These are phyloP conservation scores for Ceratocystiopsis brevicomis DNA, from an alignment of 2,329 filamentous ascomycete species.

Conservation along the genomic window DNA sequence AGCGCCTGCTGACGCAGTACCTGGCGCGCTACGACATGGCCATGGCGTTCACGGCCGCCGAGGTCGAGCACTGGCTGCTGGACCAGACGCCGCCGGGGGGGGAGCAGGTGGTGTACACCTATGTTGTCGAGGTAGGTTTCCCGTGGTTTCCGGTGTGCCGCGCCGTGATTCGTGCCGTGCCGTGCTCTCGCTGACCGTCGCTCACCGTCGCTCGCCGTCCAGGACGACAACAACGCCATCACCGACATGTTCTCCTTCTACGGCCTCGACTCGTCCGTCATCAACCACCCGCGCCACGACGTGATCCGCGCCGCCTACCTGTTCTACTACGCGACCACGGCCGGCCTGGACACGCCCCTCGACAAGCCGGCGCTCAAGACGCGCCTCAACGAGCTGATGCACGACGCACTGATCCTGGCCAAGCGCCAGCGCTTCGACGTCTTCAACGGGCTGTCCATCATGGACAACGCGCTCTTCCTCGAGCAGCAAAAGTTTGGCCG, in stretches of 20 bases:
- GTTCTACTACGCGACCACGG: slow-evolving; percentile 87
- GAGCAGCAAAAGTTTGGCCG: slow-evolving; percentile 87
- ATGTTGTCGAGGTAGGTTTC: slow-evolving; percentile 51
- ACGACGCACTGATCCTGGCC: slow-evolving; percentile 72
- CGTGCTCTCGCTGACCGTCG: too few species aligned
- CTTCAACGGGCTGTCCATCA: slow-evolving; percentile 83
- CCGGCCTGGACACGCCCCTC: slow-evolving; percentile 42
- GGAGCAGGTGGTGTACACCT: slow-evolving; percentile 83
- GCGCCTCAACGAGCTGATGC: slow-evolving; percentile 63
- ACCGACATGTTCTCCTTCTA: slow-evolving; percentile 98
- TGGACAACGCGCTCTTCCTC: slow-evolving; percentile 88
- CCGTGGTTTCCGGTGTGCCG: too few species aligned
- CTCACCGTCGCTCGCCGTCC: too few species aligned
- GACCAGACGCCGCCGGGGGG: slow-evolving; percentile 24
- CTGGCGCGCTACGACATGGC: slow-evolving; percentile 65
- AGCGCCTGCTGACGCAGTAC: slow-evolving; percentile 58
- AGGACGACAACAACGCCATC: slow-evolving; percentile 49
- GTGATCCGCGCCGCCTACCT: slow-evolving; percentile 81
- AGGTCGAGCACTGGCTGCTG: slow-evolving; percentile 76
- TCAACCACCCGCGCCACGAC: slow-evolving; percentile 59
- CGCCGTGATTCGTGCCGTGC: too few species aligned
- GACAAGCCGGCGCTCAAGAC: slow-evolving; percentile 45
- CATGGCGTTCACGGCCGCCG: slow-evolving; percentile 60
- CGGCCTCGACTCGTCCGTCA: slow-evolving; percentile 79
- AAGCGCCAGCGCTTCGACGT: slow-evolving; percentile 80